Conservation (phyloP, 2,329 filamentous ascomycete species). For the Aspergillus luchuensis region DNA sequence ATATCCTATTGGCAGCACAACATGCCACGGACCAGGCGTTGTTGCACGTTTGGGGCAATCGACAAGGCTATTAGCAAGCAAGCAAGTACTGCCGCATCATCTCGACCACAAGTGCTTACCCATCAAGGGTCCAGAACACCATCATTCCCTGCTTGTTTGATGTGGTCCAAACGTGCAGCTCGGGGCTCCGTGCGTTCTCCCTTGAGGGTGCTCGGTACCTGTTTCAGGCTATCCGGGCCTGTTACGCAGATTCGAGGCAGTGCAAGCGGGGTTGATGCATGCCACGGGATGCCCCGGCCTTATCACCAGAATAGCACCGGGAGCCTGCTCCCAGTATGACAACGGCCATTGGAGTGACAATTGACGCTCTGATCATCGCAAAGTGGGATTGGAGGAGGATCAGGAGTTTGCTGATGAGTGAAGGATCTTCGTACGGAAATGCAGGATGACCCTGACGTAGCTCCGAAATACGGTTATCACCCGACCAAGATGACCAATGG, state of each 20-base stretch:
- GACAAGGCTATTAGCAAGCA: background rate
- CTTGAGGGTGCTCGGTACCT: background rate
- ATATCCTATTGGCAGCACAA: background rate
- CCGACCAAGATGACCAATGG: background rate
- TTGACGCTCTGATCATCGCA: background rate
- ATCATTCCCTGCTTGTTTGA: background rate
- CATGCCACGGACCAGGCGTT: background rate
- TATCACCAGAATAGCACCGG: background rate
- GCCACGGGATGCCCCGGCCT: background rate
- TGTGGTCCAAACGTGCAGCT: background rate
- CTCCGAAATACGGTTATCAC: conserved; percentile 1
- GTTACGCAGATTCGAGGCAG: background rate
- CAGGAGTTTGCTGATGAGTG: background rate
- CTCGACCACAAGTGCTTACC: background rate
- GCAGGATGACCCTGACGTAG: conserved; percentile 1
- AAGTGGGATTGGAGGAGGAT: background rate
- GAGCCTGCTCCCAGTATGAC: background rate
- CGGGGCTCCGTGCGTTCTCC: conserved; percentile 1
- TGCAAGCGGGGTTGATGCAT: conserved; percentile 2
- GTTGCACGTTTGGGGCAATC: background rate
- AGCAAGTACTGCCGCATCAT: background rate
- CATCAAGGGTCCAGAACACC: background rate
- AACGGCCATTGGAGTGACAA: background rate
- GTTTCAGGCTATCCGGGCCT: conserved; percentile 1
- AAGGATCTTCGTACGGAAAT: background rate